Evolutionary conservation across 306 rosid genomes (phyloP), one percentile per base, ranked within the genome.

Genomic region (Benincasa hispida): DNA sequence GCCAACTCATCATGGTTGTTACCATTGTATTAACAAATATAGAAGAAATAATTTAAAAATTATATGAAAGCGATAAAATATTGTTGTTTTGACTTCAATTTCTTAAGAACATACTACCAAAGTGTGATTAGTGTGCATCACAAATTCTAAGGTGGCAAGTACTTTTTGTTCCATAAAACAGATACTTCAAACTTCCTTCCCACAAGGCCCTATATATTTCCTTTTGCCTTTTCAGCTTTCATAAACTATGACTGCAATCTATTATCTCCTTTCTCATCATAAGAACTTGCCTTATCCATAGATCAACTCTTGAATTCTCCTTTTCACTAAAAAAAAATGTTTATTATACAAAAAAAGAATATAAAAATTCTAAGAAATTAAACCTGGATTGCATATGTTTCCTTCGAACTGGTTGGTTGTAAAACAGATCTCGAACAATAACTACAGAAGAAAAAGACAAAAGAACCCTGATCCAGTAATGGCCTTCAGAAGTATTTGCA

Each of bases 361-460:
- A 21, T 62, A 37, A 19, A 25, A 24, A 12, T 18, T 72, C 42
- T 21, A 58, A 53, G 50, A 84, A 83, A 79, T 69, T 28, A 78
- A 79, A 94, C 99, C 99, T 94, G 82, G 92, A 90, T 76, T 88
- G 95, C 67, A 87, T 89, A 80, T 80, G 80, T 73, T 90, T 92
- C 87, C 96, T 92, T 82, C 97, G 89, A 86, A 92, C 95, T 42
- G 97, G 99, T 85, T 94, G 99, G 83, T 92, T 94, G 91, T 94
- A 92, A 83, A 90, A 94, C 81, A 92, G 82, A 85, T 94, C 99
- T 35, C 91, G 94, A 72, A 89, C 96, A 83, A 83, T 77, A 82
- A 90, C 99, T 94, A 88, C 85, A 66, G 66, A 66, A 60, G 76
- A 65, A 27, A 81, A 77, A 9, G 21, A 65, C 8, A n/a, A 12